Base-by-base conservation (phyloP, 2,329 filamentous ascomycete genomes). In the Botrytis hyacinthi region DNA sequence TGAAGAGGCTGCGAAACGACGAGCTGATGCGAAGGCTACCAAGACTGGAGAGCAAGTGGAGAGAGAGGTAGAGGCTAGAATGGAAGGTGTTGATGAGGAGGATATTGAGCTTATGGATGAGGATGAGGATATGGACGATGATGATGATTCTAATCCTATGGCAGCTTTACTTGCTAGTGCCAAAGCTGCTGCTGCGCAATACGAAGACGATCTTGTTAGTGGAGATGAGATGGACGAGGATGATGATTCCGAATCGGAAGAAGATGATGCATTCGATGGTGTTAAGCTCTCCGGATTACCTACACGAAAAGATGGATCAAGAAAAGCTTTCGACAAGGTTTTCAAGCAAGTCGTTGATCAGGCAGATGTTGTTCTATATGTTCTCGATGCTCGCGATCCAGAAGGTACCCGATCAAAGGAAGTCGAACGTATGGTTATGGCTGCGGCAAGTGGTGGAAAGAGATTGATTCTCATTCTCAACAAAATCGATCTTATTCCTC, bases 281-380 rank as follows among this genome's bases (percentile, higher is more conserved):
- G 83, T 84, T 57, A 84, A 87, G 61, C 83, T 89, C 54, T 84
- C 84, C 32, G 86, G 85, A 26, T 83, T 87, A 69, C 86, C 87
- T 10, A 87, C 88, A 4, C 78, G 77, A 74, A 83, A 82, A 79
- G 90, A 92, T 75, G 88, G 87, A 65, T 97, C 95, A 70, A 89
- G 94, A 80, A 93, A 91, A 83, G 93, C 94, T 72, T 97, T 95
- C 83, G 94, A 97, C 87, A 97, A 97, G 86, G 90, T 97, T 78
- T 98, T 97, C 87, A 97, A 97, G 86, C 89, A 93, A 80, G 94
- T 98, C 26, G 90, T 97, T 48, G 93, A 97, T 75, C 89, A 93
- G 76, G 93, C 95, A 68, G 95, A 98, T 81, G 94, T 98, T 42
- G 88, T 98, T 51, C 89, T 98, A 70, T 98, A 98, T 83, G 94